Base-by-base conservation (phyloP, 495 filamentous ascomycete species). In the Xylaria sp. region DNA sequence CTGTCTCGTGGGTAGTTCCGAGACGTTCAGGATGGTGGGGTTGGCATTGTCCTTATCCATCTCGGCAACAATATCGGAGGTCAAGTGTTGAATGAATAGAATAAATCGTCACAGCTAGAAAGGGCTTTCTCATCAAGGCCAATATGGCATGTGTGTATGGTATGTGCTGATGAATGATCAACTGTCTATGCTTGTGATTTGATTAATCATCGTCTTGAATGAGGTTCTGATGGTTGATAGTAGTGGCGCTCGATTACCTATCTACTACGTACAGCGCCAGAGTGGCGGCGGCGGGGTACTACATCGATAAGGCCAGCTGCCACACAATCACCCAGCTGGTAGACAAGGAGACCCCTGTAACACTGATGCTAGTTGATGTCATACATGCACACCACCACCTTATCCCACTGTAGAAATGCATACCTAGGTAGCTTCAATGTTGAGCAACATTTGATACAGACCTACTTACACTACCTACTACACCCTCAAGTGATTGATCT, bases 1-100 rank as follows among this genome's bases (percentile, higher is more conserved):
- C 71, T 88, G 84, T 35, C 93, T 87, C 40, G 92, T 93, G n/a
- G 97, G 96, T 35, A 99, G 90, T 79, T 99, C 93, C 31, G 95
- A 94, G 67, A 88, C 88, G 78, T 91, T 96, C 65, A 98, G 85
- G 77, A 99, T 94, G 29, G 94, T 97, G 66, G 96, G 96, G 84
- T 99, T 98, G 67, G 90, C 93, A 80, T 99, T 99, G 50, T 71
- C 69, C 50, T 76, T 77, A 33, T 74, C 77, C 75, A 79, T 79
- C 46, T 74, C 72, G 69, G 41, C 29, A 15, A 11, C 29, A 17
- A 6, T 31, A 29, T 29, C 17, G 64, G 43, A 29, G 26, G 40
- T 26, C 11, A 26, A 19, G 31, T 17, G 31, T 33, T 21, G 65
- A 43, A 53, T 33, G 52, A 24, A 35, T 19, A 14, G 31, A 24